Conservation (phyloP, 169 alveolate species). For the Babesia ovis region DNA sequence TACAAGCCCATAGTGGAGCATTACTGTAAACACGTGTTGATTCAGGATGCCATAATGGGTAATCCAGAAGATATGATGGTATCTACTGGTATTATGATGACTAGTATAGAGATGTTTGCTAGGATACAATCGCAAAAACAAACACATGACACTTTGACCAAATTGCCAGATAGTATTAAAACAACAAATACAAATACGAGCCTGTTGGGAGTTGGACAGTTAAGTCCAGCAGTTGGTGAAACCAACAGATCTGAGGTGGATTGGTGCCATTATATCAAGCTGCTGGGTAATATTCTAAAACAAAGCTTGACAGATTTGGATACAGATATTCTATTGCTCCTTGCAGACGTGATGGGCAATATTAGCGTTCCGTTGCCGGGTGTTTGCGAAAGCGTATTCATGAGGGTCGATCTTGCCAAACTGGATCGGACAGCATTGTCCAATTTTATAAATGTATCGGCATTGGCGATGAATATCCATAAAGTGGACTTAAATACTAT, state of each 20-base stretch:
- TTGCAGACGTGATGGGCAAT: conserved; percentile 19
- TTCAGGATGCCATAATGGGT: background rate
- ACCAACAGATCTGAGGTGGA: background rate
- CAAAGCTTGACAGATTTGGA: background rate
- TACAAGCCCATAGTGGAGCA: conserved; percentile 2
- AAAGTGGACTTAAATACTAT: background rate
- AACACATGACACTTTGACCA: too few species aligned
- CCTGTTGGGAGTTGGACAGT: background rate
- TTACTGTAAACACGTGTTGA: too few species aligned
- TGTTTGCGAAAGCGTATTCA: background rate
- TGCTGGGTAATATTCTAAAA: background rate
- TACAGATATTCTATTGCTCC: background rate
- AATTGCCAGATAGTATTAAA: background rate
- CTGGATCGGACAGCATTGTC: background rate
- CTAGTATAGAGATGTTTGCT: conserved; percentile 8
- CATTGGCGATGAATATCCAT: conserved; percentile 4
- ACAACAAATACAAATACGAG: background rate
- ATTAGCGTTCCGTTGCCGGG: conserved; percentile 2
- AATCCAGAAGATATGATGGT: background rate
- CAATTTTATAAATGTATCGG: conserved; percentile 10
- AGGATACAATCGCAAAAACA: background rate
- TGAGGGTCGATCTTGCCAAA: background rate
- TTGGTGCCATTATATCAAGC: background rate
- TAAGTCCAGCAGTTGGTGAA: background rate
- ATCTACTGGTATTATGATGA: conserved; percentile 8